Evolutionary conservation across 768 basidiomycete species (phyloP).

Genomic region (Pulveroboletus sp.): DNA sequence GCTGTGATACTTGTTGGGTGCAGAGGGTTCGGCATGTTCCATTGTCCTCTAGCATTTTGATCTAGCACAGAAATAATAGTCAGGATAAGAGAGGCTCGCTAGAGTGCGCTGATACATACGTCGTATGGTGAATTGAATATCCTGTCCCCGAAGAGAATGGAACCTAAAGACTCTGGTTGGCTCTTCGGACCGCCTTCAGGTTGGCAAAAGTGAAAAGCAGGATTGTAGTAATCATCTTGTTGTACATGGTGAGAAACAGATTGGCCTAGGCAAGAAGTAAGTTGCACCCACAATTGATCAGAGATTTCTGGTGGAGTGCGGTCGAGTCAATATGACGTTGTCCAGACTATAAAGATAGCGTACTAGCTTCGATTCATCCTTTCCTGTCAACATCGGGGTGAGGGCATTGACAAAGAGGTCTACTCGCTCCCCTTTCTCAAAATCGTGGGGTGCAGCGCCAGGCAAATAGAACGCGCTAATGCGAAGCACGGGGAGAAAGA

Average conservation of each 20-base stretch:
- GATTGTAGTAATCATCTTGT: constrained; percentile 90
- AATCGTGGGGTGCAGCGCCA: constrained; percentile 84
- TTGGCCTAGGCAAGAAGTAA: neutral
- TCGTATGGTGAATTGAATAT: constrained; percentile 90
- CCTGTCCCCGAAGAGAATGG: constrained; percentile 94
- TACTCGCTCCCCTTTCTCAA: constrained; percentile 66
- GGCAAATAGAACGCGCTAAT: constrained; percentile 84
- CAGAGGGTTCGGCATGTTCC: constrained; percentile 77
- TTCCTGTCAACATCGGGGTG: constrained; percentile 74
- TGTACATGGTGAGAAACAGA: neutral
- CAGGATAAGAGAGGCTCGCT: neutral
- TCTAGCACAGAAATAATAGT: constrained; percentile 37
- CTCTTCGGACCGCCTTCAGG: constrained; percentile 69
- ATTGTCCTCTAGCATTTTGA: constrained; percentile 77
- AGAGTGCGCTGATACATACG: constrained; percentile 39
- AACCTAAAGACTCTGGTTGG: constrained; percentile 83
- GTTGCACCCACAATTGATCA: constrained; percentile 68
- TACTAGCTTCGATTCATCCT: constrained; percentile 70
- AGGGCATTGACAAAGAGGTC: constrained; percentile 82
- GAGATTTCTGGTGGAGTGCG: constrained; percentile 60
- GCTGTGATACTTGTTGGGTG: constrained; percentile 48
- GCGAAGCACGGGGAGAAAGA: constrained; percentile 16
- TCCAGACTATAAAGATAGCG: constrained; percentile 22
- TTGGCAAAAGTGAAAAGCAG: constrained; percentile 78
- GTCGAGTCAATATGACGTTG: constrained; percentile 5